Evolutionary conservation across 2,329 filamentous ascomycete species (phyloP).

Genomic region (Elsinoe ampelina): DNA sequence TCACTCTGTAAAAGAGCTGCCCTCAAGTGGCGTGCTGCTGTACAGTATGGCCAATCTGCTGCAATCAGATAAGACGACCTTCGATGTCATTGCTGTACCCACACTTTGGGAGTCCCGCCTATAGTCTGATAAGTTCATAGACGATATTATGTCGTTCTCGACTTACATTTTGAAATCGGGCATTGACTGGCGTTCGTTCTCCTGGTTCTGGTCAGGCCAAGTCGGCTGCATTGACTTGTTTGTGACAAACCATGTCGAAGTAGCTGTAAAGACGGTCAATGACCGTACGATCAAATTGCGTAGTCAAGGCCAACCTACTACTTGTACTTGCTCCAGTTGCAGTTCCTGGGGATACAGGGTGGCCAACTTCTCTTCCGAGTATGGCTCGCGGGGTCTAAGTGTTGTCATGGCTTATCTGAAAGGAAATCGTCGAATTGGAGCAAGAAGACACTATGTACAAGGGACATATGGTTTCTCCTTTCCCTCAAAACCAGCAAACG

Average conservation of each 20-base stretch:
- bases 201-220: conserved; percentile 22
- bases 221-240: neutral
- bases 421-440: neutral
- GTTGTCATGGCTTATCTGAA: conserved; percentile 57
- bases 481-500: neutral
- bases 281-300: neutral
- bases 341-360: conserved; percentile 71
- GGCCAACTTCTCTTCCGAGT: conserved; percentile 69
- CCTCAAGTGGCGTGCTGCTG: conserved; percentile 61
- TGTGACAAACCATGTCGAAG: conserved; percentile 25
- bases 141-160: conserved; percentile 30
- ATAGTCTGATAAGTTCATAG: conserved; percentile 2
- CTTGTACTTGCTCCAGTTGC: conserved; percentile 80
- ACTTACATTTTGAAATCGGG: conserved; percentile 77
- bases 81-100: conserved; percentile 16
- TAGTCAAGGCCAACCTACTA: conserved; percentile 41
- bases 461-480: no score
- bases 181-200: conserved; percentile 72
- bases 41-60: conserved; percentile 81
- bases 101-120: conserved; percentile 44
- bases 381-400: conserved; percentile 62
- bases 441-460: no score
- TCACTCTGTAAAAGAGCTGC: conserved; percentile 49
- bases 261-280: conserved; percentile 13
- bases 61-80: neutral